Evolutionary conservation across 2,329 filamentous ascomycete genomes (phyloP).

Genomic region (Parastagonospora nodorum): DNA sequence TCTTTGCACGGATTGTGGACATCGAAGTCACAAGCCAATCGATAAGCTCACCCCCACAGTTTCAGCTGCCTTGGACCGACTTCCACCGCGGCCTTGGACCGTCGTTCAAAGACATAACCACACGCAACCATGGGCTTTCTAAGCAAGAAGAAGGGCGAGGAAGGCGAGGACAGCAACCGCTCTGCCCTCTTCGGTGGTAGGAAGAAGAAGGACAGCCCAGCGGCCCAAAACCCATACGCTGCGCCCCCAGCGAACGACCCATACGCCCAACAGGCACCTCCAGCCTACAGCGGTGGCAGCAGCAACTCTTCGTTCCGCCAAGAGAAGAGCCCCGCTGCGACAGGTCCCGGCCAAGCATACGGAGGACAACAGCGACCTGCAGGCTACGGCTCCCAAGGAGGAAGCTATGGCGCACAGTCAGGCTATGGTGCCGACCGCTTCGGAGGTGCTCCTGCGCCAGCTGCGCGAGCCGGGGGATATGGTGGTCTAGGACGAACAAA

Average conservation of each 20-base stretch:
- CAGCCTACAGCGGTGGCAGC: constrained; percentile 44
- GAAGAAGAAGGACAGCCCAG: constrained; percentile 57
- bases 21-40: constrained; percentile 5
- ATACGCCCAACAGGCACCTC: constrained; percentile 55
- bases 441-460: constrained; percentile 42
- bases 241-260: constrained; percentile 57
- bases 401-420: constrained; percentile 34
- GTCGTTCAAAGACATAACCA: not conserved
- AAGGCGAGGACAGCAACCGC: constrained; percentile 59
- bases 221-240: constrained; percentile 52
- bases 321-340: constrained; percentile 52
- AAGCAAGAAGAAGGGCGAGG: constrained; percentile 59
- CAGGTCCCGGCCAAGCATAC: constrained; percentile 49
- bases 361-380: constrained; percentile 45
- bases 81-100: not conserved
- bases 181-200: constrained; percentile 64
- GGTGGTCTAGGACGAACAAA: constrained; percentile 40
- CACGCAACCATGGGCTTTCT: constrained; percentile 51
- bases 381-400: constrained; percentile 35
- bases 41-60: constrained; percentile 20
- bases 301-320: constrained; percentile 42
- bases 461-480: constrained; percentile 45
- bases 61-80: constrained; percentile 13
- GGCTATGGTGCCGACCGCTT: constrained; percentile 58
- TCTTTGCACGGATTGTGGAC: not conserved